Conservation (phyloP, 2,329 filamentous ascomycete species). For the Stemphylium vesicarium region DNA sequence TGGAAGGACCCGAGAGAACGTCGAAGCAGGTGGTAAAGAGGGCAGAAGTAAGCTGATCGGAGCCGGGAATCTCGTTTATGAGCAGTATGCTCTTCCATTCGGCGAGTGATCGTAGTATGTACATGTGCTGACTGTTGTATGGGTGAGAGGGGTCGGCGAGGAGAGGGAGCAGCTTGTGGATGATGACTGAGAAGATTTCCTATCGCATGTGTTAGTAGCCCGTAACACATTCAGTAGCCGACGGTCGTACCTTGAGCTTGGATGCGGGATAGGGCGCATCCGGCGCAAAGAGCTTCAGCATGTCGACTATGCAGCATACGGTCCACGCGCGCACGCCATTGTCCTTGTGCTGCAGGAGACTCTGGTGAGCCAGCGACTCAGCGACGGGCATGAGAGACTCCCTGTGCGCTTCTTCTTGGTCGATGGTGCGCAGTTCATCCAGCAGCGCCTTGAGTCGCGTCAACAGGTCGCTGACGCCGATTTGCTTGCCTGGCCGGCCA, state of each 20-base stretch:
- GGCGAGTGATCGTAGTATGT: constrained; percentile 84
- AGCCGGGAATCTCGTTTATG: constrained; percentile 82
- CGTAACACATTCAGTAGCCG: background rate
- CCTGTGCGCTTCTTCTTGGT: constrained; percentile 84
- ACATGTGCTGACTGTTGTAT: constrained; percentile 92
- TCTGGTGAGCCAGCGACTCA: constrained; percentile 80
- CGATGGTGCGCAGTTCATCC: constrained; percentile 81
- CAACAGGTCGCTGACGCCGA: constrained; percentile 81
- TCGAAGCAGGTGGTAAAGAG: constrained; percentile 94
- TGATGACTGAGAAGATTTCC: constrained; percentile 93
- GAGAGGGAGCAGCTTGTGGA: constrained; percentile 81
- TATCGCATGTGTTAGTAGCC: constrained; percentile 48
- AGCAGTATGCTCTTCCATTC: constrained; percentile 95
- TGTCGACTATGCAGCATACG: constrained; percentile 88
- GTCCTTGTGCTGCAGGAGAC: constrained; percentile 89
- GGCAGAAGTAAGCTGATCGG: constrained; percentile 71
- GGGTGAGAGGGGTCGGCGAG: constrained; percentile 85
- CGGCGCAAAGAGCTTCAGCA: constrained; percentile 89
- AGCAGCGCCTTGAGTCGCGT: constrained; percentile 79
- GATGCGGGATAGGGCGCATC: constrained; percentile 91
- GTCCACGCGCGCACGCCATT: constrained; percentile 89
- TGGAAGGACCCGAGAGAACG: constrained; percentile 80
- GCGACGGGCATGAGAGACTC: constrained; percentile 85
- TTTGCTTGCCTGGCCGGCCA: constrained; percentile 90
- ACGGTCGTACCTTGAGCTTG: constrained; percentile 78